Evolutionary conservation across 164 flowering plant species (phyloP).

Genomic region (Amborella trichopoda): DNA sequence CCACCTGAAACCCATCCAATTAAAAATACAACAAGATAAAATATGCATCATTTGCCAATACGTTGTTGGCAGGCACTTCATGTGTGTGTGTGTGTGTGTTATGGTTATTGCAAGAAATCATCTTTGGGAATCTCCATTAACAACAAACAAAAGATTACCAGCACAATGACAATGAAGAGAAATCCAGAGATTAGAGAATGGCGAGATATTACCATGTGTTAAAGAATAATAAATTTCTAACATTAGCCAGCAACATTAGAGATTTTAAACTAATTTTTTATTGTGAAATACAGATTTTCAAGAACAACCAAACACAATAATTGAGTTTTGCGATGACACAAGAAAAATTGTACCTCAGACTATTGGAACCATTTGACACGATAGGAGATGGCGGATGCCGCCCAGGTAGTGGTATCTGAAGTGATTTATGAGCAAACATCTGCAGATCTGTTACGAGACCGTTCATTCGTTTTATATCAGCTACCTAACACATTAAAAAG

Average conservation of each 20-base stretch:
- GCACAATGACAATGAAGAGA: no score
- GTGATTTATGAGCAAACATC: conserved; percentile 82
- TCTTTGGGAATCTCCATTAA: no score
- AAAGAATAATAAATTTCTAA: background rate
- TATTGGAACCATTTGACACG: conserved; percentile 30
- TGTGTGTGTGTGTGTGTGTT: background rate
- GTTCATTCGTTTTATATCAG: conserved; percentile 79
- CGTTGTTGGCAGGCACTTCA: no score
- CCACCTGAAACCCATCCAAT: no score
- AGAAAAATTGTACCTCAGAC: conserved; percentile 32
- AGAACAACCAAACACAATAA: background rate
- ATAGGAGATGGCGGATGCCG: conserved; percentile 77
- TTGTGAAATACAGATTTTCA: no score
- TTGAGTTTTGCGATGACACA: background rate
- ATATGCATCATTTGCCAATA: no score
- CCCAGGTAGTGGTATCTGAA: conserved; percentile 72
- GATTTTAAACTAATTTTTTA: background rate
- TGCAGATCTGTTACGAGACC: conserved; percentile 82
- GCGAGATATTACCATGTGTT: background rate
- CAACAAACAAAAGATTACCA: no score
- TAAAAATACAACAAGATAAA: no score
- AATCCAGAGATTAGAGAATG: background rate
- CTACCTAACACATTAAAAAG: conserved; percentile 38
- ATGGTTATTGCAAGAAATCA: background rate
- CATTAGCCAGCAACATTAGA: background rate